Evolutionary conservation across 2,329 filamentous ascomycete species (phyloP).

Genomic region (Paecilomyces sp.): DNA sequence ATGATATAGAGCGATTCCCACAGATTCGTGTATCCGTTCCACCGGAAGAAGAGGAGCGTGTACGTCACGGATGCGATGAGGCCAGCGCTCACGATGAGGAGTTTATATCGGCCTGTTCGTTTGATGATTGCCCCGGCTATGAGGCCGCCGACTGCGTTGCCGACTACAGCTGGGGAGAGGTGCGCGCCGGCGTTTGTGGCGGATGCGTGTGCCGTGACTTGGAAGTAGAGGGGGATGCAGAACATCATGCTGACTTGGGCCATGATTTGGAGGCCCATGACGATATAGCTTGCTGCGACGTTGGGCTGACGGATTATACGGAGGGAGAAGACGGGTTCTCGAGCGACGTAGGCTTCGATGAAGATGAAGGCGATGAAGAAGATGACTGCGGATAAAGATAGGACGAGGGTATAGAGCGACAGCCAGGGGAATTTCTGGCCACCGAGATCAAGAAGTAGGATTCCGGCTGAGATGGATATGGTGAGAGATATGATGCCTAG

Average conservation of each 20-base stretch:
- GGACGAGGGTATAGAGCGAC: conserved; percentile 13
- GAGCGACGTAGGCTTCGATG: conserved; percentile 23
- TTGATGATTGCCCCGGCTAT: conserved; percentile 52
- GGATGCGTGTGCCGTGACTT: conserved; percentile 52
- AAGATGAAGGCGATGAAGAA: conserved; percentile 16
- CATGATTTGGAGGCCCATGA: conserved; percentile 47
- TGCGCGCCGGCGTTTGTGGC: conserved; percentile 54
- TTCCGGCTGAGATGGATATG: conserved; percentile 35
- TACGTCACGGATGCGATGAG: conserved; percentile 47
- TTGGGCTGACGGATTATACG: conserved; percentile 25
- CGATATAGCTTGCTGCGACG: conserved; percentile 24
- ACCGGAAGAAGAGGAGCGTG: conserved; percentile 45
- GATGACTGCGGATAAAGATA: conserved; percentile 8
- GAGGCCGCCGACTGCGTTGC: conserved; percentile 58
- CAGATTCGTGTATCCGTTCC: conserved; percentile 53
- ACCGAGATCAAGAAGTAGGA: conserved; percentile 44
- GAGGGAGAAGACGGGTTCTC: conserved; percentile 29
- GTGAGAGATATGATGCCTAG: conserved; percentile 45
- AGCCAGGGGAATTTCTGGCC: conserved; percentile 34
- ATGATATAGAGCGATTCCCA: conserved; percentile 54
- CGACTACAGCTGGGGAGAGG: conserved; percentile 59
- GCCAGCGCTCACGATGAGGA: conserved; percentile 45
- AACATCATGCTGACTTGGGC: conserved; percentile 60
- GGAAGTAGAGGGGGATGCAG: conserved; percentile 62
- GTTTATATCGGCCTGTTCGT: conserved; percentile 54